A percentile compares a stretch with the other conserved stretches of the same genome.
Evolutionary conservation across 192 early-diverging fungal genomes (phyloP).

Genomic region (Linnemannia hyalina): DNA sequence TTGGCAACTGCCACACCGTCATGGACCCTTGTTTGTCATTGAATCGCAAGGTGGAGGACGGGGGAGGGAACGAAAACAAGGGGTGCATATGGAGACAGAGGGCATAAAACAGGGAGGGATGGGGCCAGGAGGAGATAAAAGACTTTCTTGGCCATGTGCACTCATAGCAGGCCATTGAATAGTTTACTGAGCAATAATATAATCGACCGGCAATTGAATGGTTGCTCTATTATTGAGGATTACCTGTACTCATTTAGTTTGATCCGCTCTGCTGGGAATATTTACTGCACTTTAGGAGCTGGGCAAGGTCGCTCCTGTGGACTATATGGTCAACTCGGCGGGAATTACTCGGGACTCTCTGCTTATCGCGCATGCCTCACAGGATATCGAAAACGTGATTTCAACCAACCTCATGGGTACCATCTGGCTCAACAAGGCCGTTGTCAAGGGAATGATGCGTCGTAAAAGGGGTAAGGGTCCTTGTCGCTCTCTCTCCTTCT

Average conservation of each 20-base stretch:
- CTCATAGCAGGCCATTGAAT: not conserved
- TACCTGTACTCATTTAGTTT: too few species aligned
- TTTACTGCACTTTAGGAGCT: too few species aligned
- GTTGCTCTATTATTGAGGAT: not conserved
- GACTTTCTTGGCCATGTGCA: not conserved
- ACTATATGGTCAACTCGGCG: conserved; percentile 65
- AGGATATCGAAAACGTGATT: conserved; percentile 69
- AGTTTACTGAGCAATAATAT: not conserved
- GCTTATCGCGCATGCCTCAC: conserved; percentile 56
- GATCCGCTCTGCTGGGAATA: too few species aligned
- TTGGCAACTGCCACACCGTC: not conserved
- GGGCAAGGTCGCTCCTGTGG: conserved; percentile 27
- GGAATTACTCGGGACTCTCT: conserved; percentile 72
- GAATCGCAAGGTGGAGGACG: not conserved
- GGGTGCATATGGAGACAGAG: not conserved
- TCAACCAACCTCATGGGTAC: conserved; percentile 79
- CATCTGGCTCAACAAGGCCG: conserved; percentile 68
- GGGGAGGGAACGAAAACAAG: not conserved
- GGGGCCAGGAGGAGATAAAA: not conserved
- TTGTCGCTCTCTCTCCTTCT: not conserved
- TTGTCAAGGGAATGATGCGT: conserved; percentile 71
- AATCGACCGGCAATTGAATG: not conserved
- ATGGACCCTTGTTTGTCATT: not conserved
- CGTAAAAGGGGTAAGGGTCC: conserved; percentile 60
- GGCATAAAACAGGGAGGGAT: not conserved